A percentile compares a stretch with the other conserved stretches of the same genome.
These are phyloP conservation scores for Diversispora eburnea DNA, from an alignment of 192 early-diverging fungal genomes.

Conservation along the genomic window DNA sequence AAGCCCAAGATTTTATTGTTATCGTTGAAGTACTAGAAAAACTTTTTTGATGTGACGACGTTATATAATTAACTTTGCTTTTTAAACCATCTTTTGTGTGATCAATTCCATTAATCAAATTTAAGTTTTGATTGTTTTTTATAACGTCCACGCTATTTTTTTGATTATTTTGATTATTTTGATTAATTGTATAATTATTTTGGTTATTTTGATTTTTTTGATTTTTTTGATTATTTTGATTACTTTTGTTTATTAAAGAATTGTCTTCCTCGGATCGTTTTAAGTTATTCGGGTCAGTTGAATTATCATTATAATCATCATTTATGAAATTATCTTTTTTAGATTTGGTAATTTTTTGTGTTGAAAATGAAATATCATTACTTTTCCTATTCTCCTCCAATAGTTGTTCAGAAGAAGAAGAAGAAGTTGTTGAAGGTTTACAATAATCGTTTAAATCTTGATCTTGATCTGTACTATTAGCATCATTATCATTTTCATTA, in stretches of 20 bases:
- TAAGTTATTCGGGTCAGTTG: not conserved
- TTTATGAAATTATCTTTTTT: not conserved
- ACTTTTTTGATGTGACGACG: too few species aligned
- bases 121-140: not conserved
- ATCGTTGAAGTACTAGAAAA: not conserved
- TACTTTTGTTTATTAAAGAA: too few species aligned
- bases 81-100: too few species aligned
- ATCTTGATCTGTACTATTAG: not conserved
- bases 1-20: constrained; percentile 20
- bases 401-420: not conserved
- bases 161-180: too few species aligned
- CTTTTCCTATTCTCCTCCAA: not conserved
- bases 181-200: too few species aligned
- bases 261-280: not conserved
- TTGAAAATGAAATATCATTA: not conserved
- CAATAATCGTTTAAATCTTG: not conserved
- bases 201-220: too few species aligned
- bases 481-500: not conserved
- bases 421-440: not conserved
- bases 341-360: not conserved
- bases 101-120: not conserved
- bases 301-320: constrained; percentile 1
- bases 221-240: too few species aligned
- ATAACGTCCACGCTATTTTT: not conserved
- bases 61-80: too few species aligned